phyloP scores from a whole-genome alignment of 2,329 filamentous ascomycete genomes.

The Fusarium ambrosium region DNA sequence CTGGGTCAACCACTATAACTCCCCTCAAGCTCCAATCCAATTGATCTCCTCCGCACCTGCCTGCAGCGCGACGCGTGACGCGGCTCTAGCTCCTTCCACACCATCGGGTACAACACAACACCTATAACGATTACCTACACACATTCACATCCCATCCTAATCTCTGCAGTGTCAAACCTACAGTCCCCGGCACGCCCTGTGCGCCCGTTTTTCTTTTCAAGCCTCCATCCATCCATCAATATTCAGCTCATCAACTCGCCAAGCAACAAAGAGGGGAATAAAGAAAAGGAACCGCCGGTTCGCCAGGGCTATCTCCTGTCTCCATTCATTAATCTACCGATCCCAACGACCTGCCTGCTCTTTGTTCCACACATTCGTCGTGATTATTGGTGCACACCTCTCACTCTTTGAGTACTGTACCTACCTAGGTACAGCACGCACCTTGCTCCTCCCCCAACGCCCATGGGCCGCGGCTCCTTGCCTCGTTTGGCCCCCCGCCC shows the following conservation, averaged over 20 bases:
- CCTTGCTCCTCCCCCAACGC: constrained; percentile 19
- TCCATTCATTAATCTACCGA: background rate
- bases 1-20: constrained; percentile 3
- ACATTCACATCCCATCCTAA: background rate
- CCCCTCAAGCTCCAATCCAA: constrained; percentile 9
- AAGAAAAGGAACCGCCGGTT: background rate
- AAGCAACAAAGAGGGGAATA: background rate
- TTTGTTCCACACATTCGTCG: background rate
- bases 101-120: constrained; percentile 15
- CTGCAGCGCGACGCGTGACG: constrained; percentile 35
- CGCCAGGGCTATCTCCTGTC: background rate
- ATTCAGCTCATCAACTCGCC: background rate
- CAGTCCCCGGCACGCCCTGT: background rate
- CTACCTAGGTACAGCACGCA: background rate
- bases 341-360: background rate
- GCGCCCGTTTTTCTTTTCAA: background rate
- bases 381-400: background rate
- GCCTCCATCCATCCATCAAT: constrained; percentile 5
- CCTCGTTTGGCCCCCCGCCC: constrained; percentile 15
- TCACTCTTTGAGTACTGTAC: background rate
- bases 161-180: background rate
- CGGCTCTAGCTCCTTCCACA: constrained; percentile 35
- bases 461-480: constrained; percentile 13
- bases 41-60: constrained; percentile 1
- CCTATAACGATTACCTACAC: background rate